Evolutionary conservation across 768 basidiomycete species (phyloP).

Genomic region (Tricholomella constricta): DNA sequence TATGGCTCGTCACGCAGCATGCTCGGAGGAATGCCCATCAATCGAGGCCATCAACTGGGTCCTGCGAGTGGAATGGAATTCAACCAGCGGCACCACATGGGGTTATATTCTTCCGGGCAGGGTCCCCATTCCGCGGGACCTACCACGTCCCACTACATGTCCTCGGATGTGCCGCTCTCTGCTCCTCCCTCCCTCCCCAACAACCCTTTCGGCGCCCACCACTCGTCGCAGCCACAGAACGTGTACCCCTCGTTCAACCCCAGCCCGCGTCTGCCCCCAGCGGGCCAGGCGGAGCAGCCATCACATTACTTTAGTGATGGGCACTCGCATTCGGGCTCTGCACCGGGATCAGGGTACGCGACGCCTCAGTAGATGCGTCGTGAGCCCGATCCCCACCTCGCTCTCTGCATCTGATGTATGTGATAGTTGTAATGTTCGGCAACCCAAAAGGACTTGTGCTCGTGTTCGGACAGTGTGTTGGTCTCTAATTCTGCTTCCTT

Average conservation of each 20-base stretch:
- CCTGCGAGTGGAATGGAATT: conserved; percentile 41
- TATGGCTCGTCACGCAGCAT: conserved; percentile 48
- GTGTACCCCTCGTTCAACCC: conserved; percentile 39
- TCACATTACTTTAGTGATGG: conserved; percentile 39
- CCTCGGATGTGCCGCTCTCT: conserved; percentile 51
- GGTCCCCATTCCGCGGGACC: conserved; percentile 45
- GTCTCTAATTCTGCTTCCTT: not conserved
- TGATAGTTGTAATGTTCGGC: not conserved
- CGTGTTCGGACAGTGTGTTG: conserved; percentile 1
- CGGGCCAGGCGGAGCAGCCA: conserved; percentile 24
- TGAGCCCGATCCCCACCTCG: not conserved
- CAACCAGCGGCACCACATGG: conserved; percentile 38
- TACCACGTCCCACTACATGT: conserved; percentile 33
- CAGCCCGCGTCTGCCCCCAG: conserved; percentile 36
- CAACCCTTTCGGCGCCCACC: conserved; percentile 43
- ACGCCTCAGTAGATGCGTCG: conserved; percentile 38
- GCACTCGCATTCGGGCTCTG: conserved; percentile 40
- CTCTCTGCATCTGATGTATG: conserved; percentile 3
- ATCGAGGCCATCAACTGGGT: conserved; percentile 35
- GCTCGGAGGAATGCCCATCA: conserved; percentile 43
- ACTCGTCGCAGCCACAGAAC: conserved; percentile 30
- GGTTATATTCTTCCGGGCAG: conserved; percentile 37
- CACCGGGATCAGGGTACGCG: conserved; percentile 48
- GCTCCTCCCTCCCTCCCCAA: conserved; percentile 51
- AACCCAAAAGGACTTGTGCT: conserved; percentile 9